Base-by-base conservation (phyloP, 345 rosid genomes). In the Clarkia xantiana region DNA sequence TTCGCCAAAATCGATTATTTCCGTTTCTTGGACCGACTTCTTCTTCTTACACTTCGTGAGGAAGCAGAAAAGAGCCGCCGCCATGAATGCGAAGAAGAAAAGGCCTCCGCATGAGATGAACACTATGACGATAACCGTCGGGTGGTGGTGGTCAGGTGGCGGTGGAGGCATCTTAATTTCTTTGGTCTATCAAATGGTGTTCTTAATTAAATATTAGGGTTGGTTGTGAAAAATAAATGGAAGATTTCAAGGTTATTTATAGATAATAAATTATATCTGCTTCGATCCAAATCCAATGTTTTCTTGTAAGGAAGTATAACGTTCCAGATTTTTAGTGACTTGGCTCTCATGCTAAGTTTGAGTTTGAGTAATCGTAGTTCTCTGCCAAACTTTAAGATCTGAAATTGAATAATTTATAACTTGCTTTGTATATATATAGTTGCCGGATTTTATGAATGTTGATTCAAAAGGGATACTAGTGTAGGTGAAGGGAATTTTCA, bases 41-140 rank as follows among this genome's bases (percentile, higher is more conserved):
- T 45, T 60, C 63, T 59, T 59, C 63, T 52, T 52, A 36, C 45
- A 47, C 58, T 53, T 60, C 40, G 45, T 60, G 46, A 60, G 43
- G 36, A 38, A 60, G 52, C 52, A 60, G 47, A 41, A 42, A 10
- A 60, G 52, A 38, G 64, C 64, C 6, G 64, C 64, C 2, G 53
- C 64, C 47, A 60, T 47, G 64, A 60, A 60, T 0, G 43, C 53
- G 3, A 45, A 47, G 47, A 60, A 53, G n/a, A 60, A 25, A 40
- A 60, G 52, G 41, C 63, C 57, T 10, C 63, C 58, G 23, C 53
- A 60, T 3, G 64, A 60, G 58, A 60, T 15, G 40, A 60, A 14
- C 23, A 60, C 64, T 0, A 60, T 52, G 53, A 60, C 17, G 16
- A 60, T 46, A 17, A 60, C 49, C 10, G 58, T 60, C 42, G 42